phyloP scores from a whole-genome alignment of 768 basidiomycete species.

The Rhodotorula sphaerocarpa region DNA sequence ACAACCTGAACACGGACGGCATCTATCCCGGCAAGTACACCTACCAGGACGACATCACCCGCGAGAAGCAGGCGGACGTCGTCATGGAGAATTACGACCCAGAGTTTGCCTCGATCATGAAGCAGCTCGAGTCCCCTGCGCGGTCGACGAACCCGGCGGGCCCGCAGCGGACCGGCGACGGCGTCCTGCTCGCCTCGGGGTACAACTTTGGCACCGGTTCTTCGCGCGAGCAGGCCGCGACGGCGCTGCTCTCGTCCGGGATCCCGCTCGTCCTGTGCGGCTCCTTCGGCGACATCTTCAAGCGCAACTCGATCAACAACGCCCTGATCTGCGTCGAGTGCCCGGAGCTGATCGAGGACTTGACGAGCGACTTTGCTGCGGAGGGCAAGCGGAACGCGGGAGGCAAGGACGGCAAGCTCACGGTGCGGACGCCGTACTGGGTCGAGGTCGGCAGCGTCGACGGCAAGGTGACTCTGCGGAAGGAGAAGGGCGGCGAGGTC shows the following conservation, averaged over 20 bases:
- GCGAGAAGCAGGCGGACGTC: slow-evolving; percentile 82
- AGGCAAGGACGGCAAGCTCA: slow-evolving; percentile 71
- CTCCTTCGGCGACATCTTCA: slow-evolving; percentile 98
- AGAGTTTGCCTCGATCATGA: slow-evolving; percentile 59
- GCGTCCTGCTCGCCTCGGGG: slow-evolving; percentile 76
- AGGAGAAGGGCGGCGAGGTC: slow-evolving; percentile 47
- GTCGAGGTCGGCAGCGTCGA: slow-evolving; percentile 61
- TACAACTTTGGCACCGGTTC: slow-evolving; percentile 99
- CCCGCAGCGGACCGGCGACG: slow-evolving; percentile 42
- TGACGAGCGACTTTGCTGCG: slow-evolving; percentile 66
- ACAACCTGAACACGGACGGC: slow-evolving; percentile 95
- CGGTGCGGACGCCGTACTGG: slow-evolving; percentile 62
- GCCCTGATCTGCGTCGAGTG: slow-evolving; percentile 90
- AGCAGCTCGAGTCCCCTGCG: slow-evolving; percentile 39
- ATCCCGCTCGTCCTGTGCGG: slow-evolving; percentile 91
- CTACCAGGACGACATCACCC: slow-evolving; percentile 97
- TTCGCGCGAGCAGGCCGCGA: slow-evolving; percentile 95
- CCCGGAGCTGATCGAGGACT: slow-evolving; percentile 75
- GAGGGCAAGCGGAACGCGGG: slow-evolving; percentile 69
- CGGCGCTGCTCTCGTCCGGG: slow-evolving; percentile 88
- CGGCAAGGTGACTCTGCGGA: slow-evolving; percentile 58
- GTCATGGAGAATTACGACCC: slow-evolving; percentile 99
- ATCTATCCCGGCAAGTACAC: slow-evolving; percentile 99
- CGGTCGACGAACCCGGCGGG: slow-evolving; percentile 7
- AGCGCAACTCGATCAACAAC: slow-evolving; percentile 98